These are phyloP conservation scores for Mortierella sp. DNA, from an alignment of 371 early-diverging fungal genomes.

Conservation along the genomic window DNA sequence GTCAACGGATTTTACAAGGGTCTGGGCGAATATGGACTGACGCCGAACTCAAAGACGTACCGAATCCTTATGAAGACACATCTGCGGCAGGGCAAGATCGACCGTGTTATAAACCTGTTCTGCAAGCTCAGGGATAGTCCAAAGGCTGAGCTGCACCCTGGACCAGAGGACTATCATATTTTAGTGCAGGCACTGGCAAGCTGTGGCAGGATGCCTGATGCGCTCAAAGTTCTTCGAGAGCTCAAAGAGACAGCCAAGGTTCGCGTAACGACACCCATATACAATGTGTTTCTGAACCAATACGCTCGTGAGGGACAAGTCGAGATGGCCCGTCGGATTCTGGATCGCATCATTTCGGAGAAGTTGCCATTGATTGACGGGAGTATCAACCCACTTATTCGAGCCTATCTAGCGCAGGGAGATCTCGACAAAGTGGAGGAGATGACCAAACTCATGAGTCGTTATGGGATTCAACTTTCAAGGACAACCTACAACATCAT, in stretches of 20 bases:
- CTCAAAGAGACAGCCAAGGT: conserved; percentile 19
- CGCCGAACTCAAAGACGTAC: conserved; percentile 49
- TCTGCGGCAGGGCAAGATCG: conserved; percentile 30
- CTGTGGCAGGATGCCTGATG: conserved; percentile 37
- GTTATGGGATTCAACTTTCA: conserved; percentile 33
- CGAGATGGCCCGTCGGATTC: conserved; percentile 35
- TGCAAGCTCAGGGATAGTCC: conserved; percentile 36
- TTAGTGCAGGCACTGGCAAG: conserved; percentile 31
- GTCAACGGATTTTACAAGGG: conserved; percentile 56
- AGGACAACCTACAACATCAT: conserved; percentile 50
- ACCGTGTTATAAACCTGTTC: conserved; percentile 33
- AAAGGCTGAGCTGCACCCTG: conserved; percentile 19
- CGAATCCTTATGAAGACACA: conserved; percentile 44
- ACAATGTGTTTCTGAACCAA: conserved; percentile 47
- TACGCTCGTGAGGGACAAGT: conserved; percentile 38
- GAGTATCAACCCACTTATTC: conserved; percentile 47
- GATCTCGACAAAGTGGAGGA: conserved; percentile 38
- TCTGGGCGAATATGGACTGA: conserved; percentile 52
- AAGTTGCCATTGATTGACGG: conserved; percentile 32
- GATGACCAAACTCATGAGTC: conserved; percentile 38
- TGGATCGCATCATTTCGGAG: conserved; percentile 42
- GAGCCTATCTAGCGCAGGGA: conserved; percentile 29
- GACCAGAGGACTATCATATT: conserved; percentile 32
- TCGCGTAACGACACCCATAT: conserved; percentile 34
- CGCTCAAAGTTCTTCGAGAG: conserved; percentile 39